Base-by-base conservation (phyloP, 495 filamentous ascomycete genomes). In the Hypoxylon fuscum region DNA sequence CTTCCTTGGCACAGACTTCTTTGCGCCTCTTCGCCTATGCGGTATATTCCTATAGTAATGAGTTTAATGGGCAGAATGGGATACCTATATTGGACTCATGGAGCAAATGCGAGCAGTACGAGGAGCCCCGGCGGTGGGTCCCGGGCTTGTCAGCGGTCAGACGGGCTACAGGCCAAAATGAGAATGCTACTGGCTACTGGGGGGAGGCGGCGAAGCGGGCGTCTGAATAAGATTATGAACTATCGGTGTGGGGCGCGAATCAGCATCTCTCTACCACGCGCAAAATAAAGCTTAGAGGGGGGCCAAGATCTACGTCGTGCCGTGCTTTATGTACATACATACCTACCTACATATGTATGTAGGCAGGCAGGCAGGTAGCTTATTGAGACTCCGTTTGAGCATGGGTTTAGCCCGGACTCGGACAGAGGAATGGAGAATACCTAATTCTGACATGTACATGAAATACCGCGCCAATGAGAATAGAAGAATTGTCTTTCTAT, bases 211-310 rank as follows among this genome's bases (percentile, higher is more conserved):
- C 62, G 55, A 60, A 56, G 46, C 51, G 63, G 25, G 63, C 63
- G 63, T 66, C 63, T 66, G 63, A 66, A 66, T 66, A 66, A 66
- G 63, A 66, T 66, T 66, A 56, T 60, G 57, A 66, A 66, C 56
- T 66, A 66, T 66, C 56, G 38, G 52, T 57, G 63, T 66, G 56
- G 63, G 63, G 56, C 61, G 42, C 46, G 41, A 57, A 60, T 61
- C 63, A 66, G 62, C 42, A 53, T 66, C 53, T 47, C 37, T 15
- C 43, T 53, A 53, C 57, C 52, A 49, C 32, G 38, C 20, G 37
- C 49, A 58, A 49, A 46, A 62, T 48, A 45, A 17, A 60, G 55
- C 55, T 57, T 38, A 52, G 52, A 53, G 9, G 22, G 32, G 38
- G 42, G 38, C 38, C 49, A 50, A 51, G 63, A 60, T 60, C 55